A percentile compares a stretch with the other conserved stretches of the same genome.
Conservation (phyloP, 805 yeast species). For the Lipomyces mesembrius region DNA sequence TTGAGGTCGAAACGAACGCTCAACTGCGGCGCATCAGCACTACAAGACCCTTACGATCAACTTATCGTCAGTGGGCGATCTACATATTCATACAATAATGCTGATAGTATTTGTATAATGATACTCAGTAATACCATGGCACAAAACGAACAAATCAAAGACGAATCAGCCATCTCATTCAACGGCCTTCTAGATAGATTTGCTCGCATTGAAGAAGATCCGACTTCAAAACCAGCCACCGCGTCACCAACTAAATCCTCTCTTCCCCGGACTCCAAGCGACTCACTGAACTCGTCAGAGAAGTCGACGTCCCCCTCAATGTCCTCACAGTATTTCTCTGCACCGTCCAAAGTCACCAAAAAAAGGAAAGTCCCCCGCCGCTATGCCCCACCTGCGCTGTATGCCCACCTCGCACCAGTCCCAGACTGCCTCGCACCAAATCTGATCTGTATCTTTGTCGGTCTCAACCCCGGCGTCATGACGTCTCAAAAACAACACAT, state of each 20-base stretch:
- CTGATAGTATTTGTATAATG: background rate
- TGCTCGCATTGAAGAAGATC: background rate
- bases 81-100: too few relatives aligned
- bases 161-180: constrained; percentile 9
- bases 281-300: background rate
- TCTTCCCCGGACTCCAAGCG: background rate
- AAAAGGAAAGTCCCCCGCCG: constrained; percentile 19
- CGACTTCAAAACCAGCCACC: background rate
- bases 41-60: background rate
- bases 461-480: constrained; percentile 72
- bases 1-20: too few relatives aligned
- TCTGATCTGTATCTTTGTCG: constrained; percentile 60
- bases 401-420: constrained; percentile 36
- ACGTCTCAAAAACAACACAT: constrained; percentile 68
- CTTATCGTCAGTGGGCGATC: background rate
- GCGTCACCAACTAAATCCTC: background rate
- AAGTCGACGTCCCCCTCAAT: background rate
- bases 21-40: background rate
- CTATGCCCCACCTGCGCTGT: constrained; percentile 36
- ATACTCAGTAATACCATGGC: background rate
- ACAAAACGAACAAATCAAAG: background rate
- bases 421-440: constrained; percentile 39
- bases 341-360: constrained; percentile 6
- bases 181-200: constrained; percentile 16
- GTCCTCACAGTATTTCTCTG: background rate